Percentiles rank a stretch among this genome's conserved stretches.
Evolutionary conservation across 2,329 filamentous ascomycete genomes (phyloP).

Genomic region (Fusarium continuum): DNA sequence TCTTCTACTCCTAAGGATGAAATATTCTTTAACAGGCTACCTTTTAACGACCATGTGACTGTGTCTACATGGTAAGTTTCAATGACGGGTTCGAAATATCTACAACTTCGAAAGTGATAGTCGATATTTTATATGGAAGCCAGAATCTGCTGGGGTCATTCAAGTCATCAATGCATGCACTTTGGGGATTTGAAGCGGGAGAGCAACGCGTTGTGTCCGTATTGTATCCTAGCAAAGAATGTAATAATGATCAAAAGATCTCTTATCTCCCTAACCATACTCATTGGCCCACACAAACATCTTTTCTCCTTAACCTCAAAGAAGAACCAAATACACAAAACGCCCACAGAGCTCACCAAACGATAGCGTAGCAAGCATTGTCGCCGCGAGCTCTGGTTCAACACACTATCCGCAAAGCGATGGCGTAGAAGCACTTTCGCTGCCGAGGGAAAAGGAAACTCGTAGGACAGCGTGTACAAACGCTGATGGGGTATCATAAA

Average conservation of each 20-base stretch:
- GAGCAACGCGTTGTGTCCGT: slow-evolving; percentile 27
- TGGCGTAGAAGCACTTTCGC: slow-evolving; percentile 66
- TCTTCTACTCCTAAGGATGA: no score
- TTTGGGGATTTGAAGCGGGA: neutral
- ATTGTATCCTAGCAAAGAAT: slow-evolving; percentile 2
- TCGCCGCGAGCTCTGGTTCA: slow-evolving; percentile 59
- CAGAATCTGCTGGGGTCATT: no score
- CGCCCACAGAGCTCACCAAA: slow-evolving; percentile 58
- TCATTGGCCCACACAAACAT: neutral
- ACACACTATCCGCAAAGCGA: slow-evolving; percentile 62
- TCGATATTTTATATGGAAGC: neutral
- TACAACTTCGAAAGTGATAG: no score
- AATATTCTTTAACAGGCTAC: no score
- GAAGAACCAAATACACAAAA: slow-evolving; percentile 45
- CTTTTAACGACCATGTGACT: no score
- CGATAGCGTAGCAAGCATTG: slow-evolving; percentile 66
- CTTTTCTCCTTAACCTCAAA: neutral
- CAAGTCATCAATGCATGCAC: no score
- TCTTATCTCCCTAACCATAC: neutral
- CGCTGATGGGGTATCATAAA: slow-evolving; percentile 57
- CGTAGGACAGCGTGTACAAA: slow-evolving; percentile 57
- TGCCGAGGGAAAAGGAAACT: slow-evolving; percentile 55
- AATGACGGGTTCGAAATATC: no score
- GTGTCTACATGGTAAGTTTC: no score
- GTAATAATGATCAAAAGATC: neutral